A percentile compares a stretch with the other conserved stretches of the same genome.
Conservation (phyloP, 1,139 yeast genomes). For the Hyphopichia burtonii region DNA sequence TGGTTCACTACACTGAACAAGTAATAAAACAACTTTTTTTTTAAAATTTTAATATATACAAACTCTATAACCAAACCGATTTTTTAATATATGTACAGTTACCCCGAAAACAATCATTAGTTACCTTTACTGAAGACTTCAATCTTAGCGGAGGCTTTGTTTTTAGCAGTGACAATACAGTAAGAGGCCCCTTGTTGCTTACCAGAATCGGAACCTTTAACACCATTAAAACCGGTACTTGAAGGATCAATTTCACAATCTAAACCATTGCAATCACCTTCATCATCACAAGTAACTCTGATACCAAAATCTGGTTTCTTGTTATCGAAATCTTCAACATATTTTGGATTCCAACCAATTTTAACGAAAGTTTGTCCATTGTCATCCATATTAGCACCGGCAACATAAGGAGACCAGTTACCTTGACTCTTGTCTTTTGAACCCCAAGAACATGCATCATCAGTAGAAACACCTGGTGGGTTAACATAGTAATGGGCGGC, state of each 20-base stretch:
- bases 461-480: slow-evolving; percentile 77
- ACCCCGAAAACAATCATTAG: neutral
- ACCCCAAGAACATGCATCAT: slow-evolving; percentile 88
- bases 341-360: slow-evolving; percentile 89
- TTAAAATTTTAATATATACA: too few species aligned
- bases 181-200: slow-evolving; percentile 66
- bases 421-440: slow-evolving; percentile 64
- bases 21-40: too few species aligned
- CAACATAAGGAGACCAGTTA: slow-evolving; percentile 92
- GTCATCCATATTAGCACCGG: slow-evolving; percentile 79
- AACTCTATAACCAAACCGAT: too few species aligned
- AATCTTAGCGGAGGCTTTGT: slow-evolving; percentile 63
- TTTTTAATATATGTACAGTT: too few species aligned
- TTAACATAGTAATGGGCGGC: slow-evolving; percentile 88
- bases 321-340: slow-evolving; percentile 59
- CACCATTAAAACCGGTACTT: slow-evolving; percentile 54
- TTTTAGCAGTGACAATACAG: slow-evolving; percentile 79
- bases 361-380: slow-evolving; percentile 71
- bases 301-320: slow-evolving; percentile 68
- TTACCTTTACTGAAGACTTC: slow-evolving; percentile 52
- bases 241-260: slow-evolving; percentile 80
- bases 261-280: slow-evolving; percentile 66
- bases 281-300: slow-evolving; percentile 69
- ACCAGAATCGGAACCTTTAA: slow-evolving; percentile 42
- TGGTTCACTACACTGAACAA: too few species aligned